Evolutionary conservation across 192 early-diverging fungal species (phyloP).

Genomic region (Umbelopsis ramanniana): DNA sequence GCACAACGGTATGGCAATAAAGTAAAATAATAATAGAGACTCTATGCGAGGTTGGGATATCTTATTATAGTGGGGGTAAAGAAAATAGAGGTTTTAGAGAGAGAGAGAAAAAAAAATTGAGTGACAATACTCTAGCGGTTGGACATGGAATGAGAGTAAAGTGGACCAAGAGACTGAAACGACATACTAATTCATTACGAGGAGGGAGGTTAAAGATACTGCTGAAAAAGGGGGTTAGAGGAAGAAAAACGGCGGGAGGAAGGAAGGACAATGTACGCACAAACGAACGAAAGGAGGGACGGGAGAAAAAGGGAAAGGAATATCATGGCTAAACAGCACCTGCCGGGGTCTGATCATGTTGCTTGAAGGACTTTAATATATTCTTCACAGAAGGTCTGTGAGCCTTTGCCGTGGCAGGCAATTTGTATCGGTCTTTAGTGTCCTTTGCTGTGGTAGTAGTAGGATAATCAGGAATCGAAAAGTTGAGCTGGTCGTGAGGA

Average conservation of each 20-base stretch:
- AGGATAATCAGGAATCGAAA: slow-evolving; percentile 34
- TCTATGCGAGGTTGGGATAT: too few relatives aligned
- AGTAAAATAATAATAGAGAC: too few relatives aligned
- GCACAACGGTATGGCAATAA: too few relatives aligned
- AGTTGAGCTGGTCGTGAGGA: slow-evolving; percentile 33
- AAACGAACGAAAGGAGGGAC: neutral
- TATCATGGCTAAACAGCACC: neutral
- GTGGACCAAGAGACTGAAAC: neutral
- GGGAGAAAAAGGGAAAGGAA: neutral
- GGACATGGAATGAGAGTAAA: neutral
- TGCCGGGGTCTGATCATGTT: slow-evolving; percentile 4
- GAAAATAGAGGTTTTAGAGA: neutral
- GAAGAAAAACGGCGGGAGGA: neutral
- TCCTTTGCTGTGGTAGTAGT: slow-evolving; percentile 16
- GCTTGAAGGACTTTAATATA: slow-evolving; percentile 19
- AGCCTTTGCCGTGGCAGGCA: neutral
- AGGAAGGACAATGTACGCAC: neutral
- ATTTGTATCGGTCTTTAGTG: neutral
- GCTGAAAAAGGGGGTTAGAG: neutral
- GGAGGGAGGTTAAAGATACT: slow-evolving; percentile 1
- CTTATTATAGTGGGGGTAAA: neutral
- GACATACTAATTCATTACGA: slow-evolving; percentile 5
- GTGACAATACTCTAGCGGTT: neutral
- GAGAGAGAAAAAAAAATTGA: neutral
- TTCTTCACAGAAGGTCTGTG: slow-evolving; percentile 17